Conservation (phyloP, 768 basidiomycete species). For the Lentinula edodes region DNA sequence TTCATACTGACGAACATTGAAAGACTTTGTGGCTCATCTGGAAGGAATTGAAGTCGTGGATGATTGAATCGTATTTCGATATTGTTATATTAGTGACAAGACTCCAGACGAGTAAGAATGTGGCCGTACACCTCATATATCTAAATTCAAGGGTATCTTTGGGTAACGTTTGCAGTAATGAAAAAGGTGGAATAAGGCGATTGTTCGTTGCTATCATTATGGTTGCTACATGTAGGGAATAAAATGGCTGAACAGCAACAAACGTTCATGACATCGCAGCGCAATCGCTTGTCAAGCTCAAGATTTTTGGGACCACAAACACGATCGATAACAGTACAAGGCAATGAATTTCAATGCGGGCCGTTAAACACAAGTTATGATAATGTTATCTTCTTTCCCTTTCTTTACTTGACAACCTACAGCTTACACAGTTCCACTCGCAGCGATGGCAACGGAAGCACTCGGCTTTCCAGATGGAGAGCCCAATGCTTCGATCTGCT, state of each 20-base stretch:
- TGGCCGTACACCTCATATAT: neutral
- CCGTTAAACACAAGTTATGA: conserved; percentile 4
- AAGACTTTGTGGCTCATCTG: neutral
- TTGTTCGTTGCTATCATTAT: no score
- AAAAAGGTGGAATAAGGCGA: no score
- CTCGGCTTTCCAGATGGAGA: neutral
- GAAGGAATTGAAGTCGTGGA: conserved; percentile 1
- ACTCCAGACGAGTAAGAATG: neutral
- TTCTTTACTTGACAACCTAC: no score
- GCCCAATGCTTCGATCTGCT: neutral
- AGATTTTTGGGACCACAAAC: no score
- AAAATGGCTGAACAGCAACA: no score
- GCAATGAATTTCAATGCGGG: neutral
- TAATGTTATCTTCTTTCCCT: conserved; percentile 4
- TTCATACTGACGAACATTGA: neutral
- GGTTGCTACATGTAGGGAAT: no score
- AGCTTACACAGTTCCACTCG: neutral
- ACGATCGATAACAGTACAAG: no score
- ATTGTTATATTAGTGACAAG: no score
- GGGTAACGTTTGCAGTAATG: no score
- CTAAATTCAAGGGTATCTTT: no score
- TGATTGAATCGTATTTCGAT: neutral
- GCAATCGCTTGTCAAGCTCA: no score
- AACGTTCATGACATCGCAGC: no score
- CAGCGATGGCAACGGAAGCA: neutral